phyloP scores from a whole-genome alignment of 75 land plant genomes.

The Selaginella moellendorffii region DNA sequence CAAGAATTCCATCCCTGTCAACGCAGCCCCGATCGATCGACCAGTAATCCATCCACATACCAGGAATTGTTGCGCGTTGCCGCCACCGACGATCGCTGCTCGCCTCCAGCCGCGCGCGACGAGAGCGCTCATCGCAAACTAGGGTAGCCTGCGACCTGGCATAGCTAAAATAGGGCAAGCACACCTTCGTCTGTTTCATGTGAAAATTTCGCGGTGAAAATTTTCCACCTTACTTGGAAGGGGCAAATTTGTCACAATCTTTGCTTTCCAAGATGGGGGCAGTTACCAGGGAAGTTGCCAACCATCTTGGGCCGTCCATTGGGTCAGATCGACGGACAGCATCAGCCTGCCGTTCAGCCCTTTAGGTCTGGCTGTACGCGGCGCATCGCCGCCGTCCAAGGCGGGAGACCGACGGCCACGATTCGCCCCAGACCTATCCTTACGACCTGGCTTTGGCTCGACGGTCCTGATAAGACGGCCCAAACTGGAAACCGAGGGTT shows the following conservation, averaged over 20 bases:
- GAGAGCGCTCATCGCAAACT: no score
- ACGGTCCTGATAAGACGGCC: background rate
- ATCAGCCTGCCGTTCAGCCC: background rate
- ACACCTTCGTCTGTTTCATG: no score
- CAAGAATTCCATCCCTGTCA: background rate
- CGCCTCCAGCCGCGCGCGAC: no score
- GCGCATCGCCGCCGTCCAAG: background rate
- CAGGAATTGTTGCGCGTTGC: background rate
- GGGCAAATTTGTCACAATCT: conserved; percentile 1
- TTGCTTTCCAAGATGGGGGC: background rate
- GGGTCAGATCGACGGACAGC: background rate
- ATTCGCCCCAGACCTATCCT: background rate
- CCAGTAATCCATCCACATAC: background rate
- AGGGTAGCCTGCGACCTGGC: no score
- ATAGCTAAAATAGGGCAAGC: no score
- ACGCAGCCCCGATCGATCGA: background rate
- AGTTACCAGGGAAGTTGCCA: background rate
- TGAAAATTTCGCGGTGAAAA: no score
- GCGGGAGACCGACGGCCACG: background rate
- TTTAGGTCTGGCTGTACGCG: background rate
- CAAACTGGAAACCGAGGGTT: background rate
- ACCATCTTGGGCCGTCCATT: background rate
- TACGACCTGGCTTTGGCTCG: background rate
- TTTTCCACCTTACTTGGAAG: no score
- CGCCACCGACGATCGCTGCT: background rate